Evolutionary conservation across 345 rosid species (phyloP), one percentile per base, ranked within the genome.

Genomic region (Isatis tinctoria): DNA sequence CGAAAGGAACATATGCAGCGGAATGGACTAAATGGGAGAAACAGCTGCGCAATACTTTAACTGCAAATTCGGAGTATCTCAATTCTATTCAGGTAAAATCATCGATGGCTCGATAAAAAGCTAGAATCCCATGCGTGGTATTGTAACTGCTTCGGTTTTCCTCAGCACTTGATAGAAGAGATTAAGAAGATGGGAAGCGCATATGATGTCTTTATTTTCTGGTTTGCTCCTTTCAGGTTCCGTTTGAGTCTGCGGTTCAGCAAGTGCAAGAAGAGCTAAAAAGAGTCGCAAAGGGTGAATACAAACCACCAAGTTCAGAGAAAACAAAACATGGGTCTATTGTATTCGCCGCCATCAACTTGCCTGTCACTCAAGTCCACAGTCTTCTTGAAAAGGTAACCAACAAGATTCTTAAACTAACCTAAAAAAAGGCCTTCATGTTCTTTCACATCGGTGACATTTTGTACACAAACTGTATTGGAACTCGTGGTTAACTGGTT

Each of bases 1-100:
- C 85, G 27, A 88, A 92, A 76, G 97, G 96, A 56, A 58, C 92
- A 40, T 95, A 86, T 71, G 84, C 81, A 58, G 80, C 78, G 65
- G 93, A 88, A 72, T 95, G 97, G 97, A 73, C 75, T 51, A 85
- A 89, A 73, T 95, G 97, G 99, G 99, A 95, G 83, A 86, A 85
- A 74, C 79, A 78, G 53, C 74, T 92, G 74, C 86, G 92, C 5
- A 82, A 83, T 40, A 76, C 76, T 69, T 64, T 95, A 52, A 26
- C 40, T 28, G 78, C 69, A 78, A 68, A 85, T 80, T 74, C 90
- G 18, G 82, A 92, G 66, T 89, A 87, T 84, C 77, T 92, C 22
- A 80, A 76, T 72, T 86, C 88, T 81, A 60, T 91, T 75, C 98
- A 91, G 97, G 97, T 94, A 60, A 30, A 53, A 36, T 68, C 28